Conservation (phyloP, 2,329 filamentous ascomycete species). For the Fusarium sp. region DNA sequence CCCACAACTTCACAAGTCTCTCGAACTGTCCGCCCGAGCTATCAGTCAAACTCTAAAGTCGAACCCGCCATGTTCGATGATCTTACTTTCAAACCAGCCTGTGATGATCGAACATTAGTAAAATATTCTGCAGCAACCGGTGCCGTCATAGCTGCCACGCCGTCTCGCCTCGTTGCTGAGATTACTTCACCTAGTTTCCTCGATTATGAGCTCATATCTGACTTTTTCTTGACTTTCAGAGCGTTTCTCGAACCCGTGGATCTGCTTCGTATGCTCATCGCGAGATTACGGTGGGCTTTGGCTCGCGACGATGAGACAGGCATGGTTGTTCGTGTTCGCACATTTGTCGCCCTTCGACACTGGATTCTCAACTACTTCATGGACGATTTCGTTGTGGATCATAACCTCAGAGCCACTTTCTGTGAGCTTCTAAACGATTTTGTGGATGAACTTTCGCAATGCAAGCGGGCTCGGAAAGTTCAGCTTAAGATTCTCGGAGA, state of each 20-base stretch:
- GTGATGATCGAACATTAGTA: slow-evolving; percentile 84
- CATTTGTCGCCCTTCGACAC: slow-evolving; percentile 93
- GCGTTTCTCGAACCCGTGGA: slow-evolving; percentile 83
- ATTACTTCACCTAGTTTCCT: slow-evolving; percentile 96
- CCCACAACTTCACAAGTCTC: slow-evolving; percentile 57
- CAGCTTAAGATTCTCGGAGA: slow-evolving; percentile 89
- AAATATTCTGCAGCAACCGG: slow-evolving; percentile 79
- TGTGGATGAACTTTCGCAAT: slow-evolving; percentile 65
- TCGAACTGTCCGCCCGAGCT: slow-evolving; percentile 59
- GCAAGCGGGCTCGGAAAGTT: slow-evolving; percentile 61
- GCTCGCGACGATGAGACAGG: slow-evolving; percentile 84
- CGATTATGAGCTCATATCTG: slow-evolving; percentile 95
- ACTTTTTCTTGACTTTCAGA: slow-evolving; percentile 97
- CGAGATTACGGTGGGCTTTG: slow-evolving; percentile 88
- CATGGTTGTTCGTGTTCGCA: slow-evolving; percentile 93
- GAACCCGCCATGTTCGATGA: slow-evolving; percentile 85
- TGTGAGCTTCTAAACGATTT: slow-evolving; percentile 83
- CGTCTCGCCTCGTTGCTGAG: slow-evolving; percentile 90
- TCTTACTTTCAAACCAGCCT: slow-evolving; percentile 81
- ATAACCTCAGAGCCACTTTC: slow-evolving; percentile 79
- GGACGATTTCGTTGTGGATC: slow-evolving; percentile 89
- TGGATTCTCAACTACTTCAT: slow-evolving; percentile 99
- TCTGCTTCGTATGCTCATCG: slow-evolving; percentile 85
- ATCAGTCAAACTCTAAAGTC: slow-evolving; percentile 65
- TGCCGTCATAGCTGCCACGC: slow-evolving; percentile 88